phyloP scores from a whole-genome alignment of 2,329 filamentous ascomycete species.

The Arthrobotrys entomopaga region DNA sequence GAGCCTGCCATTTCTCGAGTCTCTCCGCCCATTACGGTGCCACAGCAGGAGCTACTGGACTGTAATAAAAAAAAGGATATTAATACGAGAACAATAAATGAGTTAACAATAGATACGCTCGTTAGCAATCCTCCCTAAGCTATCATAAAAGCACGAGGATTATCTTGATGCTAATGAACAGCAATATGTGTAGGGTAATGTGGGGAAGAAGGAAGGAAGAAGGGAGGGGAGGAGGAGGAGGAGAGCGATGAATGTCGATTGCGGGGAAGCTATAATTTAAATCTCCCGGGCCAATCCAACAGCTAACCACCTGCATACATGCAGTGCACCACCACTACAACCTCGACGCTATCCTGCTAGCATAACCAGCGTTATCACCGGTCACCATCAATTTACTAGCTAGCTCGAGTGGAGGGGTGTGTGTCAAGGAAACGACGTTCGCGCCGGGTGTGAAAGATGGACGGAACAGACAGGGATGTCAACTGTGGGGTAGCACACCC shows the following conservation, averaged over 20 bases:
- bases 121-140: no score
- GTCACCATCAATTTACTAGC: not conserved
- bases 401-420: constrained; percentile 8
- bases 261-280: constrained; percentile 16
- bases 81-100: not conserved
- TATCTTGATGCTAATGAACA: no score
- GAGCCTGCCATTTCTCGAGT: constrained; percentile 59
- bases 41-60: constrained; percentile 21
- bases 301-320: not conserved
- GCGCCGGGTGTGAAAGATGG: constrained; percentile 1
- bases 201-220: constrained; percentile 1
- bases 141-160: no score
- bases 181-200: no score
- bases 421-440: not conserved
- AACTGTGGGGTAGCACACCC: constrained; percentile 49
- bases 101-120: no score
- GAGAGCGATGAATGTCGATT: not conserved
- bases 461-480: constrained; percentile 21
- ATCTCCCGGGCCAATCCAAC: constrained; percentile 11
- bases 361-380: not conserved
- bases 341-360: not conserved
- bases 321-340: not conserved
- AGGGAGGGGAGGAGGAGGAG: constrained; percentile 9
- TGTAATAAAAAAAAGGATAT: constrained; percentile 15
- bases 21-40: constrained; percentile 65